These are phyloP conservation scores for Oryza glumipatula DNA, from an alignment of 176 grass and related monocot species.

Conservation along the genomic window DNA sequence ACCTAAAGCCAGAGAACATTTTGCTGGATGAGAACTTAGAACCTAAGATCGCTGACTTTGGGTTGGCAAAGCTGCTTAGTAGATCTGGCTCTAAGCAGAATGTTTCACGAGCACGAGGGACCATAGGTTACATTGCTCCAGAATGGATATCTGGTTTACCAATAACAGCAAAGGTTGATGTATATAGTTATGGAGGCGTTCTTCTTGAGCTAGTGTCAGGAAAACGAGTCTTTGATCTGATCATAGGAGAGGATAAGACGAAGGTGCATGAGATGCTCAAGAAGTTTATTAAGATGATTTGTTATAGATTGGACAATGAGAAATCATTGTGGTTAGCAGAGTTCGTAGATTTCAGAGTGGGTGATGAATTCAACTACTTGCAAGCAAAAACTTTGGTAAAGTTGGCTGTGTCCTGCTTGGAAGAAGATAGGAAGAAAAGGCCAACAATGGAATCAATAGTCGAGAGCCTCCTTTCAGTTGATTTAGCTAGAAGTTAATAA, in stretches of 20 bases:
- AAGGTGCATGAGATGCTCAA: slow-evolving; percentile 35
- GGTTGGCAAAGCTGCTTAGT: too few relatives aligned
- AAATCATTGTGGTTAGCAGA: slow-evolving; percentile 43
- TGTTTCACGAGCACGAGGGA: too few relatives aligned
- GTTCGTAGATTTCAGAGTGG: slow-evolving; percentile 46
- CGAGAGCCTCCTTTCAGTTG: slow-evolving; percentile 39
- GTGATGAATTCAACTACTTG: slow-evolving; percentile 23
- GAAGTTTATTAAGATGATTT: slow-evolving; percentile 42
- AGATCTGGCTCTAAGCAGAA: too few relatives aligned
- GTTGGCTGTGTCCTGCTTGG: slow-evolving; percentile 48
- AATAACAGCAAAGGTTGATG: too few relatives aligned
- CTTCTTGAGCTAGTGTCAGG: slow-evolving; percentile 14
- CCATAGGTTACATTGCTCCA: too few relatives aligned
- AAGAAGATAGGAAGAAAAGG: slow-evolving; percentile 51
- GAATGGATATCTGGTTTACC: too few relatives aligned
- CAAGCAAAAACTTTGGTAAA: slow-evolving; percentile 39
- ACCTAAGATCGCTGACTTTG: too few relatives aligned
- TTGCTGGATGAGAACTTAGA: too few relatives aligned
- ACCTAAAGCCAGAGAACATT: too few relatives aligned
- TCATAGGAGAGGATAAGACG: slow-evolving; percentile 18
- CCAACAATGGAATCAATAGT: slow-evolving; percentile 57
- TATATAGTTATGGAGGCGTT: too few relatives aligned
- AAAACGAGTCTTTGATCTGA: slow-evolving; percentile 32
- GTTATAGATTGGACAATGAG: slow-evolving; percentile 12
- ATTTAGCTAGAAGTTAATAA: slow-evolving; percentile 15